Evolutionary conservation across 768 basidiomycete genomes (phyloP).

Genomic region (Lactarius sanguifluus): DNA sequence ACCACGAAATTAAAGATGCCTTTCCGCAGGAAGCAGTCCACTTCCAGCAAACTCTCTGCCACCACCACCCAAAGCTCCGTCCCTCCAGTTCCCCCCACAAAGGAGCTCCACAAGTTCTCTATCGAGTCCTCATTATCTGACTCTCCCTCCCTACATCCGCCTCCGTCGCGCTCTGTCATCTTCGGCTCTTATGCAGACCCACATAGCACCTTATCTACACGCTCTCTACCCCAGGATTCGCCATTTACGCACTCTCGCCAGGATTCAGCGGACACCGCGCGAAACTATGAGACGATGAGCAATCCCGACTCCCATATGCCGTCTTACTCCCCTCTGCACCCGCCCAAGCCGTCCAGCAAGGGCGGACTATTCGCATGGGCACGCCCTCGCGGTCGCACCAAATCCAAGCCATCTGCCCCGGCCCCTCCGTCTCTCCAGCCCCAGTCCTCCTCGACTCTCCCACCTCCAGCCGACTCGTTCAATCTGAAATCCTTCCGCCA

Average conservation of each 20-base stretch:
- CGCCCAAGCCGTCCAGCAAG: conserved; percentile 38
- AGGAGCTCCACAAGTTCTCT: conserved; percentile 23
- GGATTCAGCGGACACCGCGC: conserved; percentile 7
- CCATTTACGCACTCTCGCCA: neutral
- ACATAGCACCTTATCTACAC: conserved; percentile 53
- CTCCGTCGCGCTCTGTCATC: conserved; percentile 62
- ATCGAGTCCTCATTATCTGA: conserved; percentile 48
- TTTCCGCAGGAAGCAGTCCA: conserved; percentile 40
- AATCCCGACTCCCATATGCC: conserved; percentile 25
- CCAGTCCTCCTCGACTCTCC: conserved; percentile 28
- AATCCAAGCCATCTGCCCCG: conserved; percentile 40
- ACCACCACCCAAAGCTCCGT: conserved; percentile 37
- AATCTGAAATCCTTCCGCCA: conserved; percentile 77
- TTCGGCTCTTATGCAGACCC: conserved; percentile 61
- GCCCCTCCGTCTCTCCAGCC: conserved; percentile 25
- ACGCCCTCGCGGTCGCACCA: conserved; percentile 41
- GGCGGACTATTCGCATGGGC: conserved; percentile 46
- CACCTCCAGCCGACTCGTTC: conserved; percentile 48
- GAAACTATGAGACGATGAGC: conserved; percentile 31
- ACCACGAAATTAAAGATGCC: conserved; percentile 48
- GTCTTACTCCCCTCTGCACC: conserved; percentile 14
- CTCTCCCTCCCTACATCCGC: conserved; percentile 46
- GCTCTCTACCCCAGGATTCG: conserved; percentile 55
- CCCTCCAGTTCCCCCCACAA: conserved; percentile 28
- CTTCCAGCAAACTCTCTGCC: conserved; percentile 31